These are phyloP conservation scores for Phytophthora hibernalis DNA, from an alignment of 352 stramenopile genomes.

Conservation along the genomic window DNA sequence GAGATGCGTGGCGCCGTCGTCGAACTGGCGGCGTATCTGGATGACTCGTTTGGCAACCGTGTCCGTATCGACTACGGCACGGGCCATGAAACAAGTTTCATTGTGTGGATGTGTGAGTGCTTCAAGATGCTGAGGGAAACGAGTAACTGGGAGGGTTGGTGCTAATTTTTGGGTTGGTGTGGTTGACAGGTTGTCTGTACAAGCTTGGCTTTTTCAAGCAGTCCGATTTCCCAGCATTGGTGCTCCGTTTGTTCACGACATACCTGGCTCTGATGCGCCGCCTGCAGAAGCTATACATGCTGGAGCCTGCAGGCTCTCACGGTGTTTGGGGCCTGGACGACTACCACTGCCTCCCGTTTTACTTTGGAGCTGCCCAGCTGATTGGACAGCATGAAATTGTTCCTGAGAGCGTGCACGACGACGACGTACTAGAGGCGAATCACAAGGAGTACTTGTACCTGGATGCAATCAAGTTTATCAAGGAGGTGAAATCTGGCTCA, in stretches of 20 bases:
- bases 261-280: conserved; percentile 96
- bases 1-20: conserved; percentile 72
- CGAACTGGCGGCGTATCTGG: conserved; percentile 95
- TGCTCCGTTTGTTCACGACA: conserved; percentile 91
- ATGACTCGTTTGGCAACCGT: conserved; percentile 97
- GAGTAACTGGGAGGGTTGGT: conserved; percentile 12
- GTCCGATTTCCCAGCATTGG: conserved; percentile 83
- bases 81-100: conserved; percentile 98
- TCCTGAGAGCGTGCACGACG: conserved; percentile 82
- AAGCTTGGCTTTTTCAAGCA: conserved; percentile 93
- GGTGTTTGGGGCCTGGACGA: conserved; percentile 99
- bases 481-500: conserved; percentile 89
- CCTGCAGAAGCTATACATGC: conserved; percentile 97
- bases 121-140: neutral
- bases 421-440: conserved; percentile 63
- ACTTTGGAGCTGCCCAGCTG: conserved; percentile 97
- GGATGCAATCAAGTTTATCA: conserved; percentile 93
- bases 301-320: conserved; percentile 98
- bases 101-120: conserved; percentile 93
- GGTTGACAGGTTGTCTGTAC: conserved; percentile 69
- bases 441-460: conserved; percentile 93
- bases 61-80: conserved; percentile 99
- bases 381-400: conserved; percentile 76
- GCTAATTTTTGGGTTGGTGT: conserved; percentile 12
- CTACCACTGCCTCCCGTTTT: conserved; percentile 99